A percentile compares a stretch with the other conserved stretches of the same genome.
These are phyloP conservation scores for Phytomonas sp. DNA, from an alignment of 208 protist genomes.

Conservation along the genomic window DNA sequence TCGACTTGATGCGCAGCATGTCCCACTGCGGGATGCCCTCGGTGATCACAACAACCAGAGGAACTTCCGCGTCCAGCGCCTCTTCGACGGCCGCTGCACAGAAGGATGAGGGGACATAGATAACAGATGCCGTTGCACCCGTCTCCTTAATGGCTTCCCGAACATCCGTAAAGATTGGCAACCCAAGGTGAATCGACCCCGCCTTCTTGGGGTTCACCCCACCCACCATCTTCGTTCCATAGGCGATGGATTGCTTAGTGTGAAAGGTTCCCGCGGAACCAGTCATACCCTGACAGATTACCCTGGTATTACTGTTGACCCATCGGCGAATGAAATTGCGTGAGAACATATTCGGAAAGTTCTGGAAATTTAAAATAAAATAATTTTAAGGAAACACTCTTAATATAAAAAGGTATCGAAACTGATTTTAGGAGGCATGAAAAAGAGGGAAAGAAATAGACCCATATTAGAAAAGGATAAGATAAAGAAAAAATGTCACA, in stretches of 20 bases:
- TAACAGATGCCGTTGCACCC: conserved; percentile 91
- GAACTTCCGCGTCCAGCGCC: conserved; percentile 95
- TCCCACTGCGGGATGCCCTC: conserved; percentile 98
- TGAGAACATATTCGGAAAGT: conserved; percentile 38
- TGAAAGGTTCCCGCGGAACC: conserved; percentile 98
- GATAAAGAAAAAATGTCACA: neutral
- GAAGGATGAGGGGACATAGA: conserved; percentile 96
- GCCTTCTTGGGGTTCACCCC: conserved; percentile 96
- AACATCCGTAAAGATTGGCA: conserved; percentile 94
- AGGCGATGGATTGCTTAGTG: conserved; percentile 94
- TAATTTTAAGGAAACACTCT: neutral
- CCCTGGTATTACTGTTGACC: conserved; percentile 95
- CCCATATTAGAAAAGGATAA: conserved; percentile 8
- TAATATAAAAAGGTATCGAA: neutral
- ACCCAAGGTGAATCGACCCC: conserved; percentile 89
- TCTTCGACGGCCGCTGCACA: conserved; percentile 95
- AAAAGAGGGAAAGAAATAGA: conserved; percentile 8
- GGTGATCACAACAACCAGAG: conserved; percentile 97
- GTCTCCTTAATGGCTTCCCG: conserved; percentile 88
- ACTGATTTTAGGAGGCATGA: neutral
- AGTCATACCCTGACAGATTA: conserved; percentile 99
- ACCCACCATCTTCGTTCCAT: conserved; percentile 98
- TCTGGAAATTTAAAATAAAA: neutral
- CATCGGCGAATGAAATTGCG: conserved; percentile 50
- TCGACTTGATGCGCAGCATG: conserved; percentile 93